Conservation (phyloP, 1,139 yeast genomes). For the Nematodospora anomalae region DNA sequence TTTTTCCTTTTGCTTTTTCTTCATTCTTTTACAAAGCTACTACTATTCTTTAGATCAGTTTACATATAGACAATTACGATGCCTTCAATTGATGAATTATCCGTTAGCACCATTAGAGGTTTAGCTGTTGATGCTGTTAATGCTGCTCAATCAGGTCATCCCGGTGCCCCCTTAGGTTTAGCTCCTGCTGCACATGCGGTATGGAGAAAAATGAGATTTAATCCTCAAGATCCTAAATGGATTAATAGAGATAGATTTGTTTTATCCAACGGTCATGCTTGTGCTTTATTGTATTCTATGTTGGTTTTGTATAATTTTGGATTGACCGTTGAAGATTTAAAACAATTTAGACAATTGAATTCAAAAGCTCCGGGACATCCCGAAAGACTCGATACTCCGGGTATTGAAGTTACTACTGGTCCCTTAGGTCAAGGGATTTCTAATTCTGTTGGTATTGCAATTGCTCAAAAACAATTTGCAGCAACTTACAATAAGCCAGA, state of each 20-base stretch:
- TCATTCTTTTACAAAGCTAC: conserved; percentile 1
- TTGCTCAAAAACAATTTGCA: conserved; percentile 90
- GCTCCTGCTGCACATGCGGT: conserved; percentile 76
- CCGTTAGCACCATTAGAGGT: conserved; percentile 87
- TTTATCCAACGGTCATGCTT: conserved; percentile 95
- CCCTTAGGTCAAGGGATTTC: conserved; percentile 98
- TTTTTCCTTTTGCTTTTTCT: conserved; percentile 1
- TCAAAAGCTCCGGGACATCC: conserved; percentile 99
- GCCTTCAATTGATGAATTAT: conserved; percentile 61
- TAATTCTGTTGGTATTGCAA: conserved; percentile 96
- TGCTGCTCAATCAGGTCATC: conserved; percentile 96
- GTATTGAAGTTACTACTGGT: conserved; percentile 97
- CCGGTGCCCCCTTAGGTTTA: conserved; percentile 98
- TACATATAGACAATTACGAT: conserved; percentile 8
- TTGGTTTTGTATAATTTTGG: conserved; percentile 86
- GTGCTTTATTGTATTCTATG: conserved; percentile 85
- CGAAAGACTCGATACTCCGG: conserved; percentile 73
- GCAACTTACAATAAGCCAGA: conserved; percentile 93
- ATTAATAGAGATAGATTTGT: conserved; percentile 94
- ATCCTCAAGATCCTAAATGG: conserved; percentile 92
- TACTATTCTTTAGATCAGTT: conserved; percentile 1
- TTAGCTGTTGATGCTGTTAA: conserved; percentile 87
- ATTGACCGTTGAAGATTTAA: conserved; percentile 80
- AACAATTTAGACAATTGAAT: conserved; percentile 84
- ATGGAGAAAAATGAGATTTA: conserved; percentile 79